These are phyloP conservation scores for Lipomyces yamadae DNA, from an alignment of 805 yeast genomes.

Conservation along the genomic window DNA sequence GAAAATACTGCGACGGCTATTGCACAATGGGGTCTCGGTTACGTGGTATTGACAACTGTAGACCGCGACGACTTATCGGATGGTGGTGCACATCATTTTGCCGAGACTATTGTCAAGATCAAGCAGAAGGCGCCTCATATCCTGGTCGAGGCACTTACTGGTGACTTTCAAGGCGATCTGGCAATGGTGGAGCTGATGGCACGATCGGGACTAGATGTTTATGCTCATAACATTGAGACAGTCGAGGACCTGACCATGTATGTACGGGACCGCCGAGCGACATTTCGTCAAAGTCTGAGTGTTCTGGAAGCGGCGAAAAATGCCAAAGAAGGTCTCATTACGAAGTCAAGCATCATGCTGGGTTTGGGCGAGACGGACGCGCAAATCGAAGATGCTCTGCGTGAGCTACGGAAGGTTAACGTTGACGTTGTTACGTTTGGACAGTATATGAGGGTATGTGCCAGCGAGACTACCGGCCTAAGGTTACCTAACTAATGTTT, in stretches of 20 bases:
- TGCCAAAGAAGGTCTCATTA: conserved; percentile 71
- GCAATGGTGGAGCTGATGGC: conserved; percentile 82
- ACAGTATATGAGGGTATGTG: conserved; percentile 59
- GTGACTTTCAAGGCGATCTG: conserved; percentile 93
- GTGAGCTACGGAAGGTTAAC: conserved; percentile 70
- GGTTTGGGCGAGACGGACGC: conserved; percentile 97
- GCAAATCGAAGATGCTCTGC: conserved; percentile 75
- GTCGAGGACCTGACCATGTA: conserved; percentile 94
- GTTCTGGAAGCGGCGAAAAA: conserved; percentile 83
- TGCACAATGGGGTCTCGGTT: conserved; percentile 96
- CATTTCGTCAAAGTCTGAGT: conserved; percentile 82
- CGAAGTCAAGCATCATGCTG: conserved; percentile 94
- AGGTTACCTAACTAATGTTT: neutral
- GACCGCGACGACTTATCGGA: conserved; percentile 94
- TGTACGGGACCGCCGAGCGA: conserved; percentile 95
- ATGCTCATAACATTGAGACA: conserved; percentile 96
- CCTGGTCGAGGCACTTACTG: conserved; percentile 89
- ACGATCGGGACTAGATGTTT: conserved; percentile 86
- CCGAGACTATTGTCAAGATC: conserved; percentile 82
- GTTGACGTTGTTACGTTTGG: conserved; percentile 98
- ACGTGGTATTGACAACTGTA: conserved; percentile 95
- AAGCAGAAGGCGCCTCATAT: conserved; percentile 89
- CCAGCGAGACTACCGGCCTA: neutral
- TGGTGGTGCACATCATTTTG: conserved; percentile 91
- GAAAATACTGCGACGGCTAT: conserved; percentile 98